Conservation (phyloP, 768 basidiomycete genomes). For the Leucosporidium creatinivorum region DNA sequence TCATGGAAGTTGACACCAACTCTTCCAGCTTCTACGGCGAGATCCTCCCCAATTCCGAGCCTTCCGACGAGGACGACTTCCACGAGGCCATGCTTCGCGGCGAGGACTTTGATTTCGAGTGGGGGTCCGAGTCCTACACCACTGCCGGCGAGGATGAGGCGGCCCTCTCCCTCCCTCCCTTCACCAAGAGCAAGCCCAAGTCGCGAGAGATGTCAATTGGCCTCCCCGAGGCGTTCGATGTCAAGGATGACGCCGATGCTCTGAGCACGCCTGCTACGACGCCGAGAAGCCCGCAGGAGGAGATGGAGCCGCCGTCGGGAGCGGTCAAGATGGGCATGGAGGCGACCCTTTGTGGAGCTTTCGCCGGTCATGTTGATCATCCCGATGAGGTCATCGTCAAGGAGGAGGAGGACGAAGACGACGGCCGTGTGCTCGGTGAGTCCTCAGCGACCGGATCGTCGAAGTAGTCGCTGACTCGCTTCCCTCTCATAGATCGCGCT, state of each 20-base stretch:
- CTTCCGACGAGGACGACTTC: conserved; percentile 33
- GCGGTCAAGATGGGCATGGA: conserved; percentile 28
- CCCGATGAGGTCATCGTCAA: background rate
- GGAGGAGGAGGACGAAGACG: conserved; percentile 9
- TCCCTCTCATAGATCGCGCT: background rate
- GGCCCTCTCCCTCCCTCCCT: background rate
- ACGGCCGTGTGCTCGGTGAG: background rate
- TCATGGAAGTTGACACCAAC: conserved; percentile 22
- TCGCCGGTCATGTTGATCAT: background rate
- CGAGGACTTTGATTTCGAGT: conserved; percentile 35
- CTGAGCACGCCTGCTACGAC: conserved; percentile 33
- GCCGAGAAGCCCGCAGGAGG: conserved; percentile 25
- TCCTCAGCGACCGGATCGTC: background rate
- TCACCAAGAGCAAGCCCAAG: background rate
- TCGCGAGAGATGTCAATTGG: background rate
- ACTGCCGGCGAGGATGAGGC: conserved; percentile 1
- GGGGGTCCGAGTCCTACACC: conserved; percentile 33
- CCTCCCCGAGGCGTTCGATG: background rate
- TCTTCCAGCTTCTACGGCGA: background rate
- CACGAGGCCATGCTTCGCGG: conserved; percentile 37
- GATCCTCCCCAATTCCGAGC: background rate
- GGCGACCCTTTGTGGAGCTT: conserved; percentile 25
- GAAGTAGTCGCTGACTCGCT: no score
- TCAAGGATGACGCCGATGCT: conserved; percentile 5
- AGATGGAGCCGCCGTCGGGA: conserved; percentile 12